Evolutionary conservation across 345 rosid genomes (phyloP).

Genomic region (Gossypium ekmanianum): DNA sequence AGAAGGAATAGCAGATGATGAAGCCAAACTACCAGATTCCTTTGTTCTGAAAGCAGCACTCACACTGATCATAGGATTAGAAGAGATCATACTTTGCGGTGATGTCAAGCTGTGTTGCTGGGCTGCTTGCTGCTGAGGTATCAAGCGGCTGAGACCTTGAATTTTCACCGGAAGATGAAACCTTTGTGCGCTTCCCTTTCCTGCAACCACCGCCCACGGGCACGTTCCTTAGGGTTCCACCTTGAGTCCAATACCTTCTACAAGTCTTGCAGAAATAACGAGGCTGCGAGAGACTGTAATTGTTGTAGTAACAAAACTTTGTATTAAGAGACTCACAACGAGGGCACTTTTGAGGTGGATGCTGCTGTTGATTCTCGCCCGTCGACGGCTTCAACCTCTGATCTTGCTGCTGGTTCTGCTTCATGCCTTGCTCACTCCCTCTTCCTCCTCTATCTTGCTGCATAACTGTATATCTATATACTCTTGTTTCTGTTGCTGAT

Average conservation of each 20-base stretch:
- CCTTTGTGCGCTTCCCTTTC: constrained; percentile 47
- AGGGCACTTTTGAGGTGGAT: constrained; percentile 50
- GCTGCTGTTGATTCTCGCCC: constrained; percentile 19
- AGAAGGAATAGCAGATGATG: constrained; percentile 21
- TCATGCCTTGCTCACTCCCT: constrained; percentile 23
- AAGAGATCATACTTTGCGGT: constrained; percentile 19
- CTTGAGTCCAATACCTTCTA: constrained; percentile 67
- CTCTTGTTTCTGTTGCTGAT: not conserved
- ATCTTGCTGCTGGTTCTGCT: constrained; percentile 29
- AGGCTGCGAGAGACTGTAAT: constrained; percentile 67
- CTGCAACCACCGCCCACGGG: constrained; percentile 70
- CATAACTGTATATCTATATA: constrained; percentile 14
- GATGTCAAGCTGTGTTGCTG: constrained; percentile 13
- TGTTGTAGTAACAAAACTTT: constrained; percentile 74
- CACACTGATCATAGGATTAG: constrained; percentile 15
- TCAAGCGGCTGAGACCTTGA: constrained; percentile 22
- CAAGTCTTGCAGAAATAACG: constrained; percentile 71
- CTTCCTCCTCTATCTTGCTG: constrained; percentile 27
- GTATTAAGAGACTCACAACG: constrained; percentile 70
- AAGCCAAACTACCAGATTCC: constrained; percentile 20
- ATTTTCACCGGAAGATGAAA: constrained; percentile 25
- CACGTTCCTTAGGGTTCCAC: constrained; percentile 65
- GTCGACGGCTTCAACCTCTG: constrained; percentile 28
- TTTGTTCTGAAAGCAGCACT: constrained; percentile 15
- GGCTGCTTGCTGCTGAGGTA: not conserved